Evolutionary conservation across 768 basidiomycete genomes (phyloP).

Genomic region (Inosperma sp.): DNA sequence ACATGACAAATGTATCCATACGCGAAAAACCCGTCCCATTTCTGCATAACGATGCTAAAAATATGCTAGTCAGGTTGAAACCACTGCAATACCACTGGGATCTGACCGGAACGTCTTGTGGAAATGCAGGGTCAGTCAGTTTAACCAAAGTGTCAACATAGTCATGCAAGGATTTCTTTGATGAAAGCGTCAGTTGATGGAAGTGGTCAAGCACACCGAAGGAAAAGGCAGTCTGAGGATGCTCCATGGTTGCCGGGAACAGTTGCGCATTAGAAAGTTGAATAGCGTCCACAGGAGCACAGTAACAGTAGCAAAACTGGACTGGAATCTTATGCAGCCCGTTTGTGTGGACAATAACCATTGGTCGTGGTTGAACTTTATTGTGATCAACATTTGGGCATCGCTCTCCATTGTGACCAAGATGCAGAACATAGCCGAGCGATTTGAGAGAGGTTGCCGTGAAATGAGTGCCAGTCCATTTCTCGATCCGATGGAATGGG

Average conservation of each 20-base stretch:
- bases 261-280: constrained; percentile 3
- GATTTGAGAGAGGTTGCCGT: constrained; percentile 1
- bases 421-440: constrained; percentile 6
- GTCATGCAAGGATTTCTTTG: constrained; percentile 20
- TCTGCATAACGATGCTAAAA: constrained; percentile 21
- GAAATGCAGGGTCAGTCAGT: constrained; percentile 21
- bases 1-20: constrained; percentile 22
- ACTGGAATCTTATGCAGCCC: constrained; percentile 13
- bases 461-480: constrained; percentile 16
- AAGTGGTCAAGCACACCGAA: constrained; percentile 2
- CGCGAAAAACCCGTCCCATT: constrained; percentile 17
- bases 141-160: constrained; percentile 21
- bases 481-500: constrained; percentile 18
- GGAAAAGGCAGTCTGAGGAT: constrained; percentile 6
- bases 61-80: background rate
- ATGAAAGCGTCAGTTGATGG: background rate
- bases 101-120: constrained; percentile 21
- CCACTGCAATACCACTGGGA: background rate
- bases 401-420: constrained; percentile 15
- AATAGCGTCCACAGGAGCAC: background rate
- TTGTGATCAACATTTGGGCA: constrained; percentile 13
- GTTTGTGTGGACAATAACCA: constrained; percentile 15
- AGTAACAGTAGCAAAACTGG: constrained; percentile 11
- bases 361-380: background rate
- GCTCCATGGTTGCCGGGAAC: constrained; percentile 1